Conservation (phyloP, 2,329 filamentous ascomycete genomes). For the Ustulina deusta region DNA sequence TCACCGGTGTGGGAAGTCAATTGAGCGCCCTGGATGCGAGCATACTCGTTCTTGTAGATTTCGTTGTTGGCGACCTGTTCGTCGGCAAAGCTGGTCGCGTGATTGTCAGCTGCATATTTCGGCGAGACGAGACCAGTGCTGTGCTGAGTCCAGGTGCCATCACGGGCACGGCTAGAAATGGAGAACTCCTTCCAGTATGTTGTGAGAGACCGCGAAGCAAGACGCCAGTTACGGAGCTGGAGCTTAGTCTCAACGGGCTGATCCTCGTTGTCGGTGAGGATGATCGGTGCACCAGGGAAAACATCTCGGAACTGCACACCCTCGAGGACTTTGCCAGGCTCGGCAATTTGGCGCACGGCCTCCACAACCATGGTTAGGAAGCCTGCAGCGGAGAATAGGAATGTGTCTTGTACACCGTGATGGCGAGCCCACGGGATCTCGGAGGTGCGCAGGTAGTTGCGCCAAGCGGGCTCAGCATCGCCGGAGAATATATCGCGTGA, state of each 20-base stretch:
- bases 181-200: slow-evolving; percentile 49
- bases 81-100: slow-evolving; percentile 41
- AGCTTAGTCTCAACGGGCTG: slow-evolving; percentile 47
- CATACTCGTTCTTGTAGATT: slow-evolving; percentile 44
- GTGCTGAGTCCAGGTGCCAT: slow-evolving; percentile 48
- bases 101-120: slow-evolving; percentile 45
- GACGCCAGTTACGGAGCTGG: slow-evolving; percentile 47
- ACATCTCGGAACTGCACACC: slow-evolving; percentile 52
- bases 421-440: slow-evolving; percentile 61
- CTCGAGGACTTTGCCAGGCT: slow-evolving; percentile 43
- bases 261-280: slow-evolving; percentile 46
- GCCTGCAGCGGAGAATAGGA: slow-evolving; percentile 61
- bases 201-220: slow-evolving; percentile 46
- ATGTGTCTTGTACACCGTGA: slow-evolving; percentile 61
- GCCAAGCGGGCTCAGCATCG: slow-evolving; percentile 52
- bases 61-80: slow-evolving; percentile 44
- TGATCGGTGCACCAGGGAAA: slow-evolving; percentile 44
- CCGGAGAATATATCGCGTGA: slow-evolving; percentile 48
- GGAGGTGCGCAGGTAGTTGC: slow-evolving; percentile 52
- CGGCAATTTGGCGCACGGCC: slow-evolving; percentile 49
- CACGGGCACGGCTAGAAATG: slow-evolving; percentile 45
- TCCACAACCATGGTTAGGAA: slow-evolving; percentile 54
- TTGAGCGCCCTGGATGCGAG: slow-evolving; percentile 38
- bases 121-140: slow-evolving; percentile 48
- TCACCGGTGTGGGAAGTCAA: slow-evolving; percentile 41